phyloP scores from a whole-genome alignment of 805 yeast species.

The Saturnispora mendoncae region DNA sequence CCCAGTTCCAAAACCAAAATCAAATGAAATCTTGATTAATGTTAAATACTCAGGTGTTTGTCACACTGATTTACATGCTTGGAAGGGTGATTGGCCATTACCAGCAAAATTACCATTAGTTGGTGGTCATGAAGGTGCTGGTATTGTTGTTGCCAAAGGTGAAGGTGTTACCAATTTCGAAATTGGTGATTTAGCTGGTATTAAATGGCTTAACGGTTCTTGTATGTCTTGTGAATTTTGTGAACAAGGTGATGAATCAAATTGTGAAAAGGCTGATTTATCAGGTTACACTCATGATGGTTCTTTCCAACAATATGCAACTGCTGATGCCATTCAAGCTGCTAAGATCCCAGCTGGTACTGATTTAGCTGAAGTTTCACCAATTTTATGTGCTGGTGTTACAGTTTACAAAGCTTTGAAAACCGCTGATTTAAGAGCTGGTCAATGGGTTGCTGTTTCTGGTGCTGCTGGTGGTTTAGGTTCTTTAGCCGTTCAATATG shows the following conservation, averaged over 20 bases:
- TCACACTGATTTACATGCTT: conserved; percentile 68
- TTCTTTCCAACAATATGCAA: conserved; percentile 45
- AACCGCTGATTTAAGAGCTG: conserved; percentile 38
- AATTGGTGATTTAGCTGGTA: conserved; percentile 59
- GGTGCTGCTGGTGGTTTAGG: conserved; percentile 50
- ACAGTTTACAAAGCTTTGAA: conserved; percentile 47
- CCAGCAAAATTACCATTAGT: conserved; percentile 50
- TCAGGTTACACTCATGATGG: conserved; percentile 72
- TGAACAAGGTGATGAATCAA: conserved; percentile 48
- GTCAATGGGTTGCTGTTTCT: conserved; percentile 44
- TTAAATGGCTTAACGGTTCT: conserved; percentile 62
- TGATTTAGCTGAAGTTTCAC: conserved; percentile 40
- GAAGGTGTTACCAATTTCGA: conserved; percentile 50
- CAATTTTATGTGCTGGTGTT: conserved; percentile 46
- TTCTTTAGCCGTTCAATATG: conserved; percentile 42
- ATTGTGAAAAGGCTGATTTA: conserved; percentile 62
- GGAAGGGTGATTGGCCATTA: conserved; percentile 68
- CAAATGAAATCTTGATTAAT: conserved; percentile 55
- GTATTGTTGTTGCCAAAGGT: conserved; percentile 59
- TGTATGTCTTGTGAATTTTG: conserved; percentile 60
- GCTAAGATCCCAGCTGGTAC: conserved; percentile 38
- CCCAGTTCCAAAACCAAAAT: conserved; percentile 59
- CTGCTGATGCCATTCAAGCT: conserved; percentile 46
- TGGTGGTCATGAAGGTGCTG: conserved; percentile 72
- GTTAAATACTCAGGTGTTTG: conserved; percentile 70